Conservation (phyloP, 768 basidiomycete genomes). For the Trametes meyenii region DNA sequence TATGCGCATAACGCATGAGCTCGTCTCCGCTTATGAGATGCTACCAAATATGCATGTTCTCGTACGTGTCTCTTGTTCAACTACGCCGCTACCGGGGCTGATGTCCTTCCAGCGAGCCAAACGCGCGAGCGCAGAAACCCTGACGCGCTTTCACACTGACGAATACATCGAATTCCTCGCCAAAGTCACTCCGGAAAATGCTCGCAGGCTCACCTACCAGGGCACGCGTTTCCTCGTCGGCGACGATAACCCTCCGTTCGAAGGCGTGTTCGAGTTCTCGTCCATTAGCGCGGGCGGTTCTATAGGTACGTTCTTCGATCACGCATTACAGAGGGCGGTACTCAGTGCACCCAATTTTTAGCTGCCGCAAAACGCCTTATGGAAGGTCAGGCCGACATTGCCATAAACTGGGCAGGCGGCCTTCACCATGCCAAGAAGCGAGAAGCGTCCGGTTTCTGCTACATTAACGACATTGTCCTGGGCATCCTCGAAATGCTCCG, state of each 20-base stretch:
- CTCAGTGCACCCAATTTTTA: constrained; percentile 30
- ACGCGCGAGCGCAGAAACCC: constrained; percentile 43
- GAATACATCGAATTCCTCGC: constrained; percentile 95
- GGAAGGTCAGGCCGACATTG: constrained; percentile 76
- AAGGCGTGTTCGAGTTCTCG: constrained; percentile 96
- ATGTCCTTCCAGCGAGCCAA: constrained; percentile 34
- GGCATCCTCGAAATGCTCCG: constrained; percentile 93
- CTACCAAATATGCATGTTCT: constrained; percentile 93
- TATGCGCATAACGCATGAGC: constrained; percentile 91
- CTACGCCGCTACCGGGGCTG: not conserved
- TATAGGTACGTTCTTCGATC: constrained; percentile 61
- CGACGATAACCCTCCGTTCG: constrained; percentile 96
- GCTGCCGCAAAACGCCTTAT: constrained; percentile 82
- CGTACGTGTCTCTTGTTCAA: constrained; percentile 47
- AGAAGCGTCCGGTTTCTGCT: constrained; percentile 98
- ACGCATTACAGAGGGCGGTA: not conserved
- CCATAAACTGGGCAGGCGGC: constrained; percentile 98
- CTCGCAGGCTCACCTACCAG: constrained; percentile 80
- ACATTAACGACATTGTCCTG: constrained; percentile 97
- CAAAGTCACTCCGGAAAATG: constrained; percentile 89
- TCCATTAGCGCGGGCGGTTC: constrained; percentile 96
- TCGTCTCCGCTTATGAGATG: constrained; percentile 90
- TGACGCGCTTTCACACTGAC: constrained; percentile 98
- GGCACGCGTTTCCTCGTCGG: constrained; percentile 79
- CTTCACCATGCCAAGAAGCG: constrained; percentile 99